Percentiles rank a stretch among this genome's conserved stretches.
phyloP scores from a whole-genome alignment of 2,329 filamentous ascomycete species.

The Talaromyces sp. region DNA sequence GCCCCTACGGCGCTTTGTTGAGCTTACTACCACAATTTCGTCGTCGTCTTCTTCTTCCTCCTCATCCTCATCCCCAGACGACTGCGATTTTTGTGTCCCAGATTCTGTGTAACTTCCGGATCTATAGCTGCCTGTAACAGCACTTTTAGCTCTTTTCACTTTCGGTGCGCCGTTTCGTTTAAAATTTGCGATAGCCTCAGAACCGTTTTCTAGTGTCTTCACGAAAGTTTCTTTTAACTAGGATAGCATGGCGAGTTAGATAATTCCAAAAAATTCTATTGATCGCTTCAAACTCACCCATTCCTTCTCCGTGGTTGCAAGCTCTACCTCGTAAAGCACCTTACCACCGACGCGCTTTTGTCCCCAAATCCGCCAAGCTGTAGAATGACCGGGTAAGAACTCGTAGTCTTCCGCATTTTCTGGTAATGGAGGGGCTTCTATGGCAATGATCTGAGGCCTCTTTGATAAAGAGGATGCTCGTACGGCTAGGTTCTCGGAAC shows the following conservation, averaged over 20 bases:
- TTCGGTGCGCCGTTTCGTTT: slow-evolving; percentile 18
- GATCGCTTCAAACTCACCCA: slow-evolving; percentile 27
- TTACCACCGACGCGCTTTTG: slow-evolving; percentile 25
- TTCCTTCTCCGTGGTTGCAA: slow-evolving; percentile 36
- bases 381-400: slow-evolving; percentile 40
- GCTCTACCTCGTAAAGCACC: slow-evolving; percentile 31
- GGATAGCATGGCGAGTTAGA: slow-evolving; percentile 7
- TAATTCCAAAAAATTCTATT: background rate
- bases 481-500: background rate
- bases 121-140: background rate
- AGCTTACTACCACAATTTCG: slow-evolving; percentile 4
- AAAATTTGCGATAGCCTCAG: slow-evolving; percentile 26
- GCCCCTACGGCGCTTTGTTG: slow-evolving; percentile 1
- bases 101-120: slow-evolving; percentile 10
- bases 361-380: slow-evolving; percentile 30
- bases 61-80: slow-evolving; percentile 17
- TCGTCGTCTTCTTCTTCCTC: background rate
- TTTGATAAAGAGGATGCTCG: background rate
- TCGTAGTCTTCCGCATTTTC: slow-evolving; percentile 35
- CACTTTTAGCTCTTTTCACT: background rate
- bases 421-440: slow-evolving; percentile 32
- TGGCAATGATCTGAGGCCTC: slow-evolving; percentile 19
- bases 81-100: slow-evolving; percentile 18
- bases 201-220: slow-evolving; percentile 30
- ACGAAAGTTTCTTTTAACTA: slow-evolving; percentile 31